Evolutionary conservation across 192 early-diverging fungal species (phyloP), one percentile per base, ranked within the genome.

Genomic region (Coemansia javaensis): DNA sequence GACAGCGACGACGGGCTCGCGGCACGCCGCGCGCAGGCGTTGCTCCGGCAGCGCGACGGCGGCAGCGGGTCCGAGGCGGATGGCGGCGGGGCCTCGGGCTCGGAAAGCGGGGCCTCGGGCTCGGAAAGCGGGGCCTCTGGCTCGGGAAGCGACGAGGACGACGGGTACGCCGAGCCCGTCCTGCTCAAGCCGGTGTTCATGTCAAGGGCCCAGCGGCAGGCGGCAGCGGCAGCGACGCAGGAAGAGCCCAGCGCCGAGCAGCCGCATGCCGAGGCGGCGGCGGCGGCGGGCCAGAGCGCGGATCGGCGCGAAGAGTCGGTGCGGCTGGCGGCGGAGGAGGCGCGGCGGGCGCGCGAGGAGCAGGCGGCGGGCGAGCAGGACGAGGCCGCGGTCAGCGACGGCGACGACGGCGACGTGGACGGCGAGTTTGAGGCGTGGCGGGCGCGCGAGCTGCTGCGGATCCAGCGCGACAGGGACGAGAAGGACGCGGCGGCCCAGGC

Each of bases 161-260:
- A 91, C 38, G 74, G 78, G 27, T 68, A 80, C 15, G 67, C 81
- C 11, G 53, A 68, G 5, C 76, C 53, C 27, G 69, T 74, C 12
- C 56, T 94, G 53, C 59, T 92, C 10, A 96, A 94, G 56, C 95
- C 95, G 3, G 79, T 94, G 16, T 98, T 97, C 78, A 82, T 95
- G 34, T 84, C 90, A 55, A 97, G 90, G 85, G 87, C 85, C 30
- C 75, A 57, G 36, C 45, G 59, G 5, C 37, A 32, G 16, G 25
- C n/a, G n/a, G n/a, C n/a, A n/a, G n/a, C n/a, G n/a, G n/a, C 44
- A 27, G 40, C 36, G 28, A 8, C 31, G 1, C 41, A 25, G 24
- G 3, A 8, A 9, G 7, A 30, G 28, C 7, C 8, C 28, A 10
- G 1, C 10, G 28, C 5, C 8, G 28, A 9, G 7, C 15, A 38